phyloP scores from a whole-genome alignment of 805 yeast species.

The Wickerhamiella galacta region DNA sequence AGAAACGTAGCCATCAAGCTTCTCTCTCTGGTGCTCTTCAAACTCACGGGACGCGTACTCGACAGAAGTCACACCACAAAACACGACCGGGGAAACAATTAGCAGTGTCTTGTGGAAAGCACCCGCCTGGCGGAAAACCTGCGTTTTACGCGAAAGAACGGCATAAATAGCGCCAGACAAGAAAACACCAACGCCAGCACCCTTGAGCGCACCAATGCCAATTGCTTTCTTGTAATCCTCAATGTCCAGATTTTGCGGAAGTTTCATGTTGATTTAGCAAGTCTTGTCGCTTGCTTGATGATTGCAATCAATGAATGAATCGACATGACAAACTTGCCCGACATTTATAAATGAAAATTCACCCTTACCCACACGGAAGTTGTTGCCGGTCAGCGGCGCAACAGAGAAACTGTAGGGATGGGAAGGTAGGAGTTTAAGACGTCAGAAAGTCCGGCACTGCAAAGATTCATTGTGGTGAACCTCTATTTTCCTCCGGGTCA shows the following conservation, averaged over 20 bases:
- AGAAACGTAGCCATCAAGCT: conserved; percentile 22
- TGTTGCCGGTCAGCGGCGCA: no score
- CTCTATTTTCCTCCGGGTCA: no score
- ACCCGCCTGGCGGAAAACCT: conserved; percentile 14
- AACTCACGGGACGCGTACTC: conserved; percentile 55
- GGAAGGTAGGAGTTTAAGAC: no score
- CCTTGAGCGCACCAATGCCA: conserved; percentile 38
- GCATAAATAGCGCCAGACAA: conserved; percentile 35
- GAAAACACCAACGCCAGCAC: conserved; percentile 40
- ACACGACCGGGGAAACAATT: conserved; percentile 50
- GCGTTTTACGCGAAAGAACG: conserved; percentile 30
- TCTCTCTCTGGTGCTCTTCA: conserved; percentile 44
- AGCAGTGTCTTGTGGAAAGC: conserved; percentile 35
- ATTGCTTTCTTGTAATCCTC: conserved; percentile 47
- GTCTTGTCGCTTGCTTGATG: no score
- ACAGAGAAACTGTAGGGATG: no score
- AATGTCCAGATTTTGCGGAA: conserved; percentile 26
- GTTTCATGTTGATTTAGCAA: conserved; percentile 6
- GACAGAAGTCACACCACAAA: conserved; percentile 44
- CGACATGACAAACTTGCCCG: no score
- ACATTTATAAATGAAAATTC: no score
- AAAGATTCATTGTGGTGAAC: no score
- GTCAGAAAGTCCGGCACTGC: no score
- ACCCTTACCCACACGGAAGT: no score
- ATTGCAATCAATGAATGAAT: no score